Evolutionary conservation across 441 rosid species (phyloP), one percentile per base, ranked within the genome.

Genomic region (Mallotus repandus): DNA sequence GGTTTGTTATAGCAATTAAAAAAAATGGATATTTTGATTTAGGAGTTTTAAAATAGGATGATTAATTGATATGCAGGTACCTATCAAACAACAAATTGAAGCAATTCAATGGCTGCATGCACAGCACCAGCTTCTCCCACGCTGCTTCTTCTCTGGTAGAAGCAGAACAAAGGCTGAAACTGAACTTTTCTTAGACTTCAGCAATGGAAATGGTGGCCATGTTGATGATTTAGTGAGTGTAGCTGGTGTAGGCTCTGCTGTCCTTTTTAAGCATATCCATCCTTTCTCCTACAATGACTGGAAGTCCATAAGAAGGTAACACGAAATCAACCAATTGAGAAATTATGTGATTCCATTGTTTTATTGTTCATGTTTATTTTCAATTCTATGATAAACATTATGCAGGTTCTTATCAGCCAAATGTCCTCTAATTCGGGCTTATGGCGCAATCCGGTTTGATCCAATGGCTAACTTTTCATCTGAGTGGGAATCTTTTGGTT

Each of bases 71-170:
- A 29, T 29, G 32, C 32, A 84, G 98, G 97, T 91, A 46, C 91
- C 97, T 1, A 87, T 94, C 49, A 74, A 84, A 64, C 76, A 86
- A 68, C 76, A 81, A 68, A 83, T 90, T 9, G 89, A 84, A 53
- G 96, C 98, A 65, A 88, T 92, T 38, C 88, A 90, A 59, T 94
- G 98, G 98, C 94, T 92, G 32, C 89, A 87, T 67, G 89, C 93
- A 14, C 98, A 92, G 74, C 73, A 79, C 62, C 89, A 80, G 3
- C 71, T 73, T 56, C 89, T 86, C 69, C 91, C 97, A 18, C 90
- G 96, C 58, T 83, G 91, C 79, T 90, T 87, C 84, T 94, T 94
- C 79, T 90, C 97, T 1, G 87, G 87, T 46, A 85, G 96, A 76
- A 81, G 81, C 65, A 75, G 69, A 38, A 21, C 53, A 29, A 75